A percentile compares a stretch with the other conserved stretches of the same genome.
phyloP scores from a whole-genome alignment of 352 stramenopile genomes.

The Phytophthora ohioensis region DNA sequence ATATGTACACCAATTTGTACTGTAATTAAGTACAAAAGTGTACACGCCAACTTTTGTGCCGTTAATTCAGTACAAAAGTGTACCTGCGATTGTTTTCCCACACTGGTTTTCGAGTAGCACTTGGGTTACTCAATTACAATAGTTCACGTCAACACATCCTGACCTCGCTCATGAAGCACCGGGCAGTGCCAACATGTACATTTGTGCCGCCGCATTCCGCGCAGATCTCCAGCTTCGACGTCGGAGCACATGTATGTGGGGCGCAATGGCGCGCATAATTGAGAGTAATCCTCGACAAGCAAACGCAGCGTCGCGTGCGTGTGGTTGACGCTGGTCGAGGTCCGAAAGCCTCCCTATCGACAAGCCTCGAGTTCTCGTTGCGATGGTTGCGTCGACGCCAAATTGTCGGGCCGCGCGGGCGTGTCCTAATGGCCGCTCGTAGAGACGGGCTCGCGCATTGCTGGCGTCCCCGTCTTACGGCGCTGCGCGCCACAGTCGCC shows the following conservation, averaged over 20 bases:
- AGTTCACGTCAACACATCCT: conserved; percentile 11
- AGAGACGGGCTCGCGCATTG: conserved; percentile 20
- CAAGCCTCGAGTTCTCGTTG: neutral
- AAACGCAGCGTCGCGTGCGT: no score
- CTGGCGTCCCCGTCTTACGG: conserved; percentile 2
- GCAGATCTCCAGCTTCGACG: neutral
- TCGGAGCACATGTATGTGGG: neutral
- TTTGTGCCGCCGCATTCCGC: conserved; percentile 2
- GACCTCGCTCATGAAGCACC: neutral
- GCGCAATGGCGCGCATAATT: neutral
- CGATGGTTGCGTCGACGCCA: conserved; percentile 27
- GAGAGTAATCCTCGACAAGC: neutral
- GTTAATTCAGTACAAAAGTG: no score
- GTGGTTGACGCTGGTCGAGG: no score
- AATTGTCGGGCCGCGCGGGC: conserved; percentile 17
- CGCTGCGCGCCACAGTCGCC: neutral
- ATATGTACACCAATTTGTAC: conserved; percentile 16
- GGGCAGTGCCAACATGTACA: neutral
- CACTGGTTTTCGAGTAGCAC: no score
- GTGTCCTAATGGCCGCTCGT: conserved; percentile 34
- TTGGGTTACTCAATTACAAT: no score
- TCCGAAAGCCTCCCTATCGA: neutral
- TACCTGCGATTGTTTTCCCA: no score
- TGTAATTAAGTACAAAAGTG: conserved; percentile 15
- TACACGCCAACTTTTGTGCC: no score